These are phyloP conservation scores for Colletotrichum viniferum DNA, from an alignment of 2,329 filamentous ascomycete species.

Conservation along the genomic window DNA sequence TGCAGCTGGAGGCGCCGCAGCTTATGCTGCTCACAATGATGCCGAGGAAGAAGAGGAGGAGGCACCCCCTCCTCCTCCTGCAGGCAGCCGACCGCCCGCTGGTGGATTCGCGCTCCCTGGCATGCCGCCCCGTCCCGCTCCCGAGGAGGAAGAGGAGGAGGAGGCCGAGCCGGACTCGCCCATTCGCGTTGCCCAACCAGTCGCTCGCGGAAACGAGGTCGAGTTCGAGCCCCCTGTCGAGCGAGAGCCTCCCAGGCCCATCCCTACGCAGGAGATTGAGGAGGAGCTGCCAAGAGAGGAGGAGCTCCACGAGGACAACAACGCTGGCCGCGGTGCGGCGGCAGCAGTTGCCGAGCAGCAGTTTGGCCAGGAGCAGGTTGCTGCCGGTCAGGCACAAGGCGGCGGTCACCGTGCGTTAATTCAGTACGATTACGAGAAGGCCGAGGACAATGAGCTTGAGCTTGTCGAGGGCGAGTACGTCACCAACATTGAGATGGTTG, in stretches of 20 bases:
- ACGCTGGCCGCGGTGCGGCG: constrained; percentile 63
- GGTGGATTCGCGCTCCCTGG: constrained; percentile 81
- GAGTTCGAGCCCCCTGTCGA: constrained; percentile 55
- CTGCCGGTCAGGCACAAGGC: constrained; percentile 32
- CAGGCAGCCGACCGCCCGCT: constrained; percentile 62
- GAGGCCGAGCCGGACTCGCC: constrained; percentile 73
- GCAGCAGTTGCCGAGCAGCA: constrained; percentile 56
- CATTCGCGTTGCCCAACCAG: constrained; percentile 84
- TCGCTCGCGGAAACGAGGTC: constrained; percentile 66
- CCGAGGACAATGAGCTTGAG: constrained; percentile 95
- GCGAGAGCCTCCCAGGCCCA: constrained; percentile 57
- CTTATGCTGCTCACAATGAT: constrained; percentile 31
- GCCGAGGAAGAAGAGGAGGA: constrained; percentile 35
- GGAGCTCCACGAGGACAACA: constrained; percentile 65
- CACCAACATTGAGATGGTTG: constrained; percentile 94
- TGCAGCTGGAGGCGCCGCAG: constrained; percentile 48
- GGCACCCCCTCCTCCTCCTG: constrained; percentile 56
- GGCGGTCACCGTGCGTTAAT: constrained; percentile 77
- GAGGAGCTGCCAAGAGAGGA: constrained; percentile 67
- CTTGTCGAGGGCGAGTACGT: constrained; percentile 87
- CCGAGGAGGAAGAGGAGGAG: constrained; percentile 60
- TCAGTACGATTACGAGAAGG: constrained; percentile 96
- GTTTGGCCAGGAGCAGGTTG: constrained; percentile 42
- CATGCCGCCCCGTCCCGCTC: constrained; percentile 66
- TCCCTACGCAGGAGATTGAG: constrained; percentile 69